Base-by-base conservation (phyloP, 768 basidiomycete species). In the Boletus sensibilis region DNA sequence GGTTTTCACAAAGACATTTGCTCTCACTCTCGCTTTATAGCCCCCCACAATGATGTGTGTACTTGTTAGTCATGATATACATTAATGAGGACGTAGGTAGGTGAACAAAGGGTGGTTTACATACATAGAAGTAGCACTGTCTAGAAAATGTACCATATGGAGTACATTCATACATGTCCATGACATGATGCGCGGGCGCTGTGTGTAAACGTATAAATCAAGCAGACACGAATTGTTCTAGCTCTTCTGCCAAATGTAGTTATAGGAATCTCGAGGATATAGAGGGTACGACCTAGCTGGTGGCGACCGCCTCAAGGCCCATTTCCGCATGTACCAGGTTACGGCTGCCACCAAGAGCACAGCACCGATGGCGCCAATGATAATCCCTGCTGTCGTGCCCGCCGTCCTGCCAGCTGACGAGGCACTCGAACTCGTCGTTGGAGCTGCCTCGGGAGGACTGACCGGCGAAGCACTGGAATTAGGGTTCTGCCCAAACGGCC, bases 401-500 rank as follows among this genome's bases (percentile, higher is more conserved):
- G 72, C 77, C 52, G 27, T 65, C n/a, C 25, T 23, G 16, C 54
- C 60, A n/a, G 75, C 63, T 1, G 77, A 75, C 23, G 59, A 51
- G 18, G 67, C 55, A 37, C 60, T 63, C 2, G 67, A 52, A 43
- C 57, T 48, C 29, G 68, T 20, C 35, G 56, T 48, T 31, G 53
- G 34, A n/a, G 53, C 11, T 31, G 59, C 12, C 37, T 58, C 42
- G 1, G 70, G 59, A 25, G 64, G 58, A 40, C 49, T 52, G 25
- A 59, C 31, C 0, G 68, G 57, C 27, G 67, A 66, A 35, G 64
- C 64, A 29, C 65, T 72, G 10, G 61, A 57, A 31, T 31, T 33
- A 7, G 83, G 84, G 50, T 81, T 80, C 1, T 75, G 75, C 16
- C 83, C 85, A 55, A 80, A 86, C 0, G 89, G 89, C 89, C 89